phyloP scores from a whole-genome alignment of 768 basidiomycete genomes.

The Termitomyces titanicus region DNA sequence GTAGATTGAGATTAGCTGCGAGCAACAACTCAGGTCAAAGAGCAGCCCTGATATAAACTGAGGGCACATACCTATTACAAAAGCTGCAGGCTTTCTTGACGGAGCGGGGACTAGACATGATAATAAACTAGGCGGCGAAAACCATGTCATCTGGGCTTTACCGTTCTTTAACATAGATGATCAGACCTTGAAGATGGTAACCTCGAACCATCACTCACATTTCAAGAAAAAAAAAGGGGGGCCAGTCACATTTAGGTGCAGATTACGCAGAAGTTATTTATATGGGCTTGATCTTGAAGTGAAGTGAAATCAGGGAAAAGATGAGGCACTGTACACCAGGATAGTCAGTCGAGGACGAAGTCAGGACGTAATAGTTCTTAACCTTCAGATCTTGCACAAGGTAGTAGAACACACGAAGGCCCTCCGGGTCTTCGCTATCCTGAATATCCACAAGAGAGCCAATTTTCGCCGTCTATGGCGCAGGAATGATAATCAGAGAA shows the following conservation, averaged over 20 bases:
- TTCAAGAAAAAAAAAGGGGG: not conserved
- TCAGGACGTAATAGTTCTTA: not conserved
- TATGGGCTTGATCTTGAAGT: slow-evolving; percentile 99
- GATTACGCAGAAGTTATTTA: slow-evolving; percentile 28
- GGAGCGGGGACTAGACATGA: not conserved
- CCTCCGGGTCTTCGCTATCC: slow-evolving; percentile 95
- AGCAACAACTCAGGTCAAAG: no score
- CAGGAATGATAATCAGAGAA: not conserved
- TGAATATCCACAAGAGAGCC: slow-evolving; percentile 95
- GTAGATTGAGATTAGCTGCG: no score
- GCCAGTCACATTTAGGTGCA: no score
- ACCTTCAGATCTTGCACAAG: slow-evolving; percentile 97
- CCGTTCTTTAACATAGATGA: no score
- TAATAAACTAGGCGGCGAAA: no score
- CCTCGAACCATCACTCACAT: not conserved
- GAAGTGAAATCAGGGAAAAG: slow-evolving; percentile 95
- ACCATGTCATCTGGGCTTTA: no score
- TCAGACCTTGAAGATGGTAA: no score
- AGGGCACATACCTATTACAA: not conserved
- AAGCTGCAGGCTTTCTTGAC: not conserved
- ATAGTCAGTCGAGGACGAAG: not conserved
- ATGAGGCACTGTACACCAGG: slow-evolving; percentile 74
- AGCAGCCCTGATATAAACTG: not conserved
- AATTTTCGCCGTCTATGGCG: slow-evolving; percentile 88
- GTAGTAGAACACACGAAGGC: slow-evolving; percentile 96